These are phyloP conservation scores for Russula olivacea DNA, from an alignment of 768 basidiomycete species.

Conservation along the genomic window DNA sequence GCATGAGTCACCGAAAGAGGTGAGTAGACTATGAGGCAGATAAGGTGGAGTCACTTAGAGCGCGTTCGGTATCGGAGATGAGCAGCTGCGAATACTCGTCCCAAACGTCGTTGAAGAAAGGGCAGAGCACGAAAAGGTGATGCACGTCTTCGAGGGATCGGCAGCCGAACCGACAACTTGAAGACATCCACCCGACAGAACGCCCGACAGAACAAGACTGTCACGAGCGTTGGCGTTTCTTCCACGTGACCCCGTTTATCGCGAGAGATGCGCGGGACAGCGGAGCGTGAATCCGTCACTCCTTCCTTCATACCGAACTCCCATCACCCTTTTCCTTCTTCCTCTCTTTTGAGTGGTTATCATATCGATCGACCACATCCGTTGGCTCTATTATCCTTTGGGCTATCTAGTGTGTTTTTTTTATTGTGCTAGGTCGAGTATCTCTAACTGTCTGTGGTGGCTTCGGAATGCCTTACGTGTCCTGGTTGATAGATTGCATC, in stretches of 20 bases:
- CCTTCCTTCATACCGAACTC: conserved; percentile 3
- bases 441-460: background rate
- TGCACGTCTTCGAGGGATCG: too few species aligned
- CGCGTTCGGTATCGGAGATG: too few species aligned
- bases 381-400: background rate
- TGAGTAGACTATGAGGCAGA: too few species aligned
- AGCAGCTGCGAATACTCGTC: too few species aligned
- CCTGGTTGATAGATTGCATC: background rate
- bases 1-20: too few species aligned
- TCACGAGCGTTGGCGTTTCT: background rate
- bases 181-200: too few species aligned
- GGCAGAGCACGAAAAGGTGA: too few species aligned
- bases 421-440: background rate
- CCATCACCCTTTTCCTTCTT: background rate
- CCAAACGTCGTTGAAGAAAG: too few species aligned
- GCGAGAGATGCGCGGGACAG: conserved; percentile 1
- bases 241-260: conserved; percentile 24
- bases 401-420: background rate
- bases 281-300: conserved; percentile 20
- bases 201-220: too few species aligned
- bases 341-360: background rate
- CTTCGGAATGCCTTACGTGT: background rate
- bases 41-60: too few species aligned
- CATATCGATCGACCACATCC: background rate
- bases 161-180: too few species aligned